phyloP scores from a whole-genome alignment of 192 early-diverging fungal species.

The Backusella macrospora region DNA sequence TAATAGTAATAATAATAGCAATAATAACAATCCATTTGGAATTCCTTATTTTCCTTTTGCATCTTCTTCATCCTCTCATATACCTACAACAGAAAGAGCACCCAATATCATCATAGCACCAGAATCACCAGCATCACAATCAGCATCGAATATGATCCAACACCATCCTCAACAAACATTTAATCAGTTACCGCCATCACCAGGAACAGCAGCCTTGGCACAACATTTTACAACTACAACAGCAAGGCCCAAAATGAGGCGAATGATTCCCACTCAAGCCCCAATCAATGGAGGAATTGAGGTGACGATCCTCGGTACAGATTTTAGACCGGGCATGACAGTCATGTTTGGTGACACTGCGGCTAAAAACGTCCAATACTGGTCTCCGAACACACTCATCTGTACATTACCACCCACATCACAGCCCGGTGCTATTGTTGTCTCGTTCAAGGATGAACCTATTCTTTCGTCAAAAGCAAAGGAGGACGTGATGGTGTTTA shows the following conservation, averaged over 20 bases:
- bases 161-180: no score
- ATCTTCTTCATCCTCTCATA: neutral
- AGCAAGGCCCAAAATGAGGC: slow-evolving; percentile 19
- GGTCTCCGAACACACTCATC: slow-evolving; percentile 78
- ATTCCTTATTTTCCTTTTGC: neutral
- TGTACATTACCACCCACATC: slow-evolving; percentile 82
- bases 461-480: neutral
- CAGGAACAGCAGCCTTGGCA: no score
- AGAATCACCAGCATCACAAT: neutral
- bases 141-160: neutral
- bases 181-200: no score
- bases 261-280: slow-evolving; percentile 82
- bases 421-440: slow-evolving; percentile 69
- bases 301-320: slow-evolving; percentile 81
- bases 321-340: slow-evolving; percentile 72
- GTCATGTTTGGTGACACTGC: slow-evolving; percentile 74
- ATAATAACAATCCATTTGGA: neutral
- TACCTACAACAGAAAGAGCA: neutral
- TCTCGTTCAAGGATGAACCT: slow-evolving; percentile 53
- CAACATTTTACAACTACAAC: neutral
- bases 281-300: slow-evolving; percentile 84
- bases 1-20: neutral
- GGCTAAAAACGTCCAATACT: slow-evolving; percentile 74
- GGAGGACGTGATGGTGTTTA: slow-evolving; percentile 42
- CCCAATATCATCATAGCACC: neutral